A percentile compares a stretch with the other conserved stretches of the same genome.
phyloP scores from a whole-genome alignment of 345 rosid species.

The Arabidopsis thaliana region DNA sequence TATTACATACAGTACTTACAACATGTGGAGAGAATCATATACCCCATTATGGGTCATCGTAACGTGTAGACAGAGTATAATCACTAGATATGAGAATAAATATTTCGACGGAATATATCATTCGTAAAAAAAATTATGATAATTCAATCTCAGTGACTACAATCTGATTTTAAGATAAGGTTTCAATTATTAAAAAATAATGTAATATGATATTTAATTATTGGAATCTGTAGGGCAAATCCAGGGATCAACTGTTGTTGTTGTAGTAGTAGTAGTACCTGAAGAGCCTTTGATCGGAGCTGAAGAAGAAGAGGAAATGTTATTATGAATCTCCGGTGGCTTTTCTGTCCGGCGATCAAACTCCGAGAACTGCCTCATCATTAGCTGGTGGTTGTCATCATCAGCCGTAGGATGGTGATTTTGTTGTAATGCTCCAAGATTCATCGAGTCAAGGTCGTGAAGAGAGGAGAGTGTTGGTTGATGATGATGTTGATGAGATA shows the following conservation, averaged over 20 bases:
- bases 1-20: conserved; percentile 27
- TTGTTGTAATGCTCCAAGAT: conserved; percentile 24
- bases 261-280: conserved; percentile 31
- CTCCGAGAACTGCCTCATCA: conserved; percentile 48
- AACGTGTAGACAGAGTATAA: conserved; percentile 42
- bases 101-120: conserved; percentile 33
- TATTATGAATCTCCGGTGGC: conserved; percentile 49
- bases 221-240: conserved; percentile 64
- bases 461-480: conserved; percentile 34
- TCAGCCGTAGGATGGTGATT: conserved; percentile 21
- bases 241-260: conserved; percentile 69
- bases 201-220: conserved; percentile 19
- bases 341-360: conserved; percentile 54
- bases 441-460: conserved; percentile 28
- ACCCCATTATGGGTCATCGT: conserved; percentile 42
- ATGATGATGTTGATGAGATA: conserved; percentile 39
- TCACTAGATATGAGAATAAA: conserved; percentile 38
- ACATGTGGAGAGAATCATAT: conserved; percentile 44
- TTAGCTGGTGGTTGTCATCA: conserved; percentile 22
- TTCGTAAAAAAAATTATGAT: background rate
- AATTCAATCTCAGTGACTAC: conserved; percentile 24
- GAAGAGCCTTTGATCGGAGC: conserved; percentile 48
- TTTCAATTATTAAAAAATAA: conserved; percentile 8
- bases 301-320: conserved; percentile 42
- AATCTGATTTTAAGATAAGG: conserved; percentile 18